These are phyloP conservation scores for Oryza punctata DNA, from an alignment of 176 grass and related monocot species.

Conservation along the genomic window DNA sequence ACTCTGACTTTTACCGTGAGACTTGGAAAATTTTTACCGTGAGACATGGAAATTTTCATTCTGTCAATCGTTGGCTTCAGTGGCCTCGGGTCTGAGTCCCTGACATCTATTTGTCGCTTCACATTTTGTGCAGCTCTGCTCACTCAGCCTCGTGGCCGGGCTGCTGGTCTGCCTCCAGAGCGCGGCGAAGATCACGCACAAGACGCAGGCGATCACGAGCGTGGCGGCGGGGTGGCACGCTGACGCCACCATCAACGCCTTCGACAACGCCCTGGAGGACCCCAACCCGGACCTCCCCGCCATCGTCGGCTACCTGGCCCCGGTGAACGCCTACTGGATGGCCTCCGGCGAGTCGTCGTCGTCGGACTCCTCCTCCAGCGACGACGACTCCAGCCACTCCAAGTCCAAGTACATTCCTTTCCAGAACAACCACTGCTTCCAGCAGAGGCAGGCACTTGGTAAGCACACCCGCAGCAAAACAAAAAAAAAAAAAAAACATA, in stretches of 20 bases:
- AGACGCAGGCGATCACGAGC: constrained; percentile 87
- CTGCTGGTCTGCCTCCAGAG: constrained; percentile 76
- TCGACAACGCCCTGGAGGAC: constrained; percentile 45
- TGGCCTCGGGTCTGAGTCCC: neutral
- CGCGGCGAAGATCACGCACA: constrained; percentile 95
- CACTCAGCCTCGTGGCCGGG: constrained; percentile 58
- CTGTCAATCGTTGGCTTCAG: neutral
- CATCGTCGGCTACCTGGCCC: constrained; percentile 38
- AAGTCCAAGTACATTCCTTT: constrained; percentile 49
- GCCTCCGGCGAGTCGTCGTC: constrained; percentile 34
- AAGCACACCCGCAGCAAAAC: neutral
- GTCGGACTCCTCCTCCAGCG: neutral
- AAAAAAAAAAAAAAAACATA: neutral
- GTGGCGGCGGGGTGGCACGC: constrained; percentile 85
- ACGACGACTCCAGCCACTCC: constrained; percentile 46
- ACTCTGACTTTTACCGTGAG: no score
- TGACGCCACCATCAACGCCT: constrained; percentile 70
- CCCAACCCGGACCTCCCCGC: constrained; percentile 38
- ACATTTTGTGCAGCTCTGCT: constrained; percentile 48
- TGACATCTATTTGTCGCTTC: neutral
- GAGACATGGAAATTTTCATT: no score
- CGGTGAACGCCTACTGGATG: constrained; percentile 34
- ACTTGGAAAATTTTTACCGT: no score
- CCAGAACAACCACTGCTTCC: constrained; percentile 56
- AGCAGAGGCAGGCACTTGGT: constrained; percentile 91